Base-by-base conservation (phyloP, 257 asterid genomes). In the Fraxinus pennsylvanica region DNA sequence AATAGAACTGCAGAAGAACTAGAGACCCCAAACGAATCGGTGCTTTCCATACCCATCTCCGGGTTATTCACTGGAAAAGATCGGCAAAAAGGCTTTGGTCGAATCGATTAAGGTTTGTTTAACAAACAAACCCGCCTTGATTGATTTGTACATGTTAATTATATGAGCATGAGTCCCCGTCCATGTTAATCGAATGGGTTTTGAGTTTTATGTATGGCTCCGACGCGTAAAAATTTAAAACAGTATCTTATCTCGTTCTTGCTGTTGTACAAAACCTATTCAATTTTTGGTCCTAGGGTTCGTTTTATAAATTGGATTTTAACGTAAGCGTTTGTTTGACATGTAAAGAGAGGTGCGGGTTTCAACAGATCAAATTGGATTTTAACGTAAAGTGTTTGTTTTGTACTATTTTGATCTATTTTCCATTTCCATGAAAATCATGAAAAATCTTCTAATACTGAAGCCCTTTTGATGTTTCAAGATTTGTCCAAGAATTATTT, bases 401-500 rank as follows among this genome's bases (percentile, higher is more conserved):
- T 39, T 9, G 45, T 39, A 17, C 29, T 22, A 21, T n/a, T 9
- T 21, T 21, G 67, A 47, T 4, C 29, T 22, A 1, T n/a, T 59
- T 59, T 59, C 67, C 67, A 21, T 59, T 59, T 59, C 30, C 59
- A 54, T 68, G 13, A 25, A 25, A 25, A 25, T 25, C 9, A 22
- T 72, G 81, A 12, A 54, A 15, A 7, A 25, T 25, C n/a, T 47
- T 47, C 57, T 47, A 19, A 14, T 47, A 14, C n/a, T 12, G 19
- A 47, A 47, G 57, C 57, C 50, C 30, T 35, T 13, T 67, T 68
- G 69, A 72, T 65, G 41, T 35, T 5, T 22, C 8, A 61, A 17
- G 32, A 27, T 59, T 33, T 61, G 29, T n/a, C 67, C 36, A 68
- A 76, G 69, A 59, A 74, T n/a, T 38, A 29, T 69, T n/a, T 57